phyloP scores from a whole-genome alignment of 441 rosid species.

The Syzygium malaccense region DNA sequence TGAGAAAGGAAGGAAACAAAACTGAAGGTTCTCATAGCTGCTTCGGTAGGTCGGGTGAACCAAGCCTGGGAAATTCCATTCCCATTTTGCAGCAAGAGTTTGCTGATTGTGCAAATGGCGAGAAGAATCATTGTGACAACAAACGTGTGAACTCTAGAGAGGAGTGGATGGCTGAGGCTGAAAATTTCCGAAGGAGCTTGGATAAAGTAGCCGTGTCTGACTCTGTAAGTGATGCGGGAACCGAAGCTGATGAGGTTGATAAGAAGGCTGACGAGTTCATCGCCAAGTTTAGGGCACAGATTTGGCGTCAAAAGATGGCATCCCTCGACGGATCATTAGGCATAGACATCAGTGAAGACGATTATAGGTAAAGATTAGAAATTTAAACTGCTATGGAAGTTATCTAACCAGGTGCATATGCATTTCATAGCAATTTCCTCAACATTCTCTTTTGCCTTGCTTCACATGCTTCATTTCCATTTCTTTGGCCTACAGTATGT shows the following conservation, averaged over 20 bases:
- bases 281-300: constrained; percentile 86
- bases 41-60: constrained; percentile 1
- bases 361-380: background rate
- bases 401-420: background rate
- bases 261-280: constrained; percentile 90
- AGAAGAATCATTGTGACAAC: background rate
- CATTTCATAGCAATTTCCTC: background rate
- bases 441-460: background rate
- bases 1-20: constrained; percentile 8
- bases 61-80: constrained; percentile 10
- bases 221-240: constrained; percentile 26
- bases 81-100: constrained; percentile 17
- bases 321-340: constrained; percentile 50
- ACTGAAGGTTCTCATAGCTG: constrained; percentile 3
- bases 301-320: constrained; percentile 63
- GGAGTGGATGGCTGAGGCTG: constrained; percentile 6
- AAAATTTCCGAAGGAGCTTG: constrained; percentile 8
- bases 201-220: constrained; percentile 19
- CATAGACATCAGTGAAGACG: constrained; percentile 2
- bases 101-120: constrained; percentile 5
- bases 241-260: constrained; percentile 60
- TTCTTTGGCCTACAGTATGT: background rate
- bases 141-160: background rate
- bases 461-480: background rate
- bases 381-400: background rate